These are phyloP conservation scores for Aspergillus ostianus DNA, from an alignment of 495 filamentous ascomycete genomes.

Conservation along the genomic window DNA sequence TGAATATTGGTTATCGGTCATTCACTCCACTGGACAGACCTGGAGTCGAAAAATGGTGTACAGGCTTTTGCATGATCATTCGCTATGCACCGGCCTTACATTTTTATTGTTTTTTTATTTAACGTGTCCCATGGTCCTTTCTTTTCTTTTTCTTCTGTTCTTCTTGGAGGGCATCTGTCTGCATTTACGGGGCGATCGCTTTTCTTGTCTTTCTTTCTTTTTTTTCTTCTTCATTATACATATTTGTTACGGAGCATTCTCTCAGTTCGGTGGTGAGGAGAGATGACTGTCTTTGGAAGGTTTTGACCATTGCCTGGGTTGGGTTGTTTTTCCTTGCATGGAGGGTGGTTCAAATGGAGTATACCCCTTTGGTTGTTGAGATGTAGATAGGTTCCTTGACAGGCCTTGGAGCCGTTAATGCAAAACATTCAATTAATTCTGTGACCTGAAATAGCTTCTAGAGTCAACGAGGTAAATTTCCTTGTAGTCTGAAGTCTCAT, in stretches of 20 bases:
- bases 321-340: constrained; percentile 37
- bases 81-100: constrained; percentile 14
- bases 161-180: constrained; percentile 21
- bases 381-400: constrained; percentile 2
- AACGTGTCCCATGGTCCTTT: constrained; percentile 20
- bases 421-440: background rate
- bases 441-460: no score
- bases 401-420: background rate
- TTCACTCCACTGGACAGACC: constrained; percentile 7
- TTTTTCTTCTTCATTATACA: constrained; percentile 16
- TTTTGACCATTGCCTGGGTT: constrained; percentile 16
- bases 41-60: constrained; percentile 4
- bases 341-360: constrained; percentile 29
- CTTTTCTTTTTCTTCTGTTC: constrained; percentile 4
- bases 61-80: constrained; percentile 3
- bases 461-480: no score
- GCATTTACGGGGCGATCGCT: constrained; percentile 31
- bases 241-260: constrained; percentile 22
- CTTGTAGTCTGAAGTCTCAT: no score
- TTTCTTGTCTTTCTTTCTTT: constrained; percentile 17
- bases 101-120: constrained; percentile 4
- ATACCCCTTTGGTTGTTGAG: constrained; percentile 42
- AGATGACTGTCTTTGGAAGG: constrained; percentile 18
- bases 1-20: constrained; percentile 28
- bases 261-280: constrained; percentile 26